Evolutionary conservation across 495 filamentous ascomycete genomes (phyloP).

Genomic region (Pseudomonodictys pantanalensis): DNA sequence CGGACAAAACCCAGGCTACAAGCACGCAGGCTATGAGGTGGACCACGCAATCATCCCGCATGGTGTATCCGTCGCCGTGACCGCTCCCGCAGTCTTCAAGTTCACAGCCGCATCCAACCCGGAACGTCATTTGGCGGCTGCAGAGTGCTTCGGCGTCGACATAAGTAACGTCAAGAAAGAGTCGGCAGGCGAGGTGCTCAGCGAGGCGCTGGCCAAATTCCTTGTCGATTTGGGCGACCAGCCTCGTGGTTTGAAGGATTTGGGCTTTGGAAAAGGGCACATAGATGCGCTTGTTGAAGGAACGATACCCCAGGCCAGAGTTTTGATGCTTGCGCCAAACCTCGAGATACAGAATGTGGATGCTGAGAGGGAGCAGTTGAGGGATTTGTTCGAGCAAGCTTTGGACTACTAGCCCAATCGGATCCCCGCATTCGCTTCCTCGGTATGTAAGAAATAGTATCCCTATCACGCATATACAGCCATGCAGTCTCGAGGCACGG

Average conservation of each 20-base stretch:
- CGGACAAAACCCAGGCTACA: constrained; percentile 86
- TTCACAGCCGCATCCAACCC: constrained; percentile 91
- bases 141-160: constrained; percentile 88
- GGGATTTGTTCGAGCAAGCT: constrained; percentile 61
- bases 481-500: too few relatives aligned
- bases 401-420: constrained; percentile 52
- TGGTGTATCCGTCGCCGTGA: constrained; percentile 92
- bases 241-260: constrained; percentile 75
- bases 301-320: constrained; percentile 84
- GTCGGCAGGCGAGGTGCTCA: constrained; percentile 81
- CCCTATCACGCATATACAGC: too few relatives aligned
- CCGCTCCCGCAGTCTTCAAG: constrained; percentile 87
- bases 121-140: constrained; percentile 82
- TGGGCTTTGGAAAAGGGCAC: constrained; percentile 75
- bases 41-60: constrained; percentile 81
- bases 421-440: too few relatives aligned
- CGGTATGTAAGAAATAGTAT: neutral
- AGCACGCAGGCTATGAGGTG: constrained; percentile 78
- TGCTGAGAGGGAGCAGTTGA: constrained; percentile 65
- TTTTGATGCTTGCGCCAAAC: constrained; percentile 87
- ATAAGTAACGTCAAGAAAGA: constrained; percentile 79
- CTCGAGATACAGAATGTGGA: constrained; percentile 62
- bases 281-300: constrained; percentile 84
- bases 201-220: constrained; percentile 76
- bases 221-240: constrained; percentile 81